A percentile compares a stretch with the other conserved stretches of the same genome.
Evolutionary conservation across 257 asterid genomes (phyloP).

Genomic region (Jacaranda copaia): DNA sequence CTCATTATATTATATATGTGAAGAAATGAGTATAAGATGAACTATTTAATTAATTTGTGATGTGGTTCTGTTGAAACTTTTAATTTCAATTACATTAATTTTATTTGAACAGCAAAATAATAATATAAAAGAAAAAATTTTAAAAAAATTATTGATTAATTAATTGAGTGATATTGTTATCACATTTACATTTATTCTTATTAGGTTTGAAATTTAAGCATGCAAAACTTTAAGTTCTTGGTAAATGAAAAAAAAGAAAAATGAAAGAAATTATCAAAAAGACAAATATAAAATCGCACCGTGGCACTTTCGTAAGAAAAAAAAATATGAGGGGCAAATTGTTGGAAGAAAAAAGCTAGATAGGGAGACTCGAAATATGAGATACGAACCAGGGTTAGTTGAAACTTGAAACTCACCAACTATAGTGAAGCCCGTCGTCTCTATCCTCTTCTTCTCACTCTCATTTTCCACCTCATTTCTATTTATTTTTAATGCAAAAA

Average conservation of each 20-base stretch:
- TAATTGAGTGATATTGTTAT: too few relatives aligned
- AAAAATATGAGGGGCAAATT: slow-evolving; percentile 15
- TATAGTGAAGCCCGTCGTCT: slow-evolving; percentile 41
- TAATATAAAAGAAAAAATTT: background rate
- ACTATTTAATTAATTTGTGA: too few relatives aligned
- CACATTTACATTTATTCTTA: too few relatives aligned
- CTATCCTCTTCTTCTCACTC: slow-evolving; percentile 39
- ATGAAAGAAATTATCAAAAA: background rate
- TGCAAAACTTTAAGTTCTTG: too few relatives aligned
- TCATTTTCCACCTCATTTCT: slow-evolving; percentile 39
- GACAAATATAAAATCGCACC: background rate
- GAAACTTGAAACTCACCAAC: slow-evolving; percentile 28
- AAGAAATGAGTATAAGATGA: too few relatives aligned
- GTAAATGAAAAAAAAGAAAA: background rate
- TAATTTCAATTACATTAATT: background rate
- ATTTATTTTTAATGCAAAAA: background rate
- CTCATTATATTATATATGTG: too few relatives aligned
- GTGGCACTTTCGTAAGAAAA: slow-evolving; percentile 38
- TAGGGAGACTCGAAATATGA: slow-evolving; percentile 1
- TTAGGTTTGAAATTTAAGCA: too few relatives aligned
- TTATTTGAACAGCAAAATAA: background rate
- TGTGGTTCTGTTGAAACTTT: background rate
- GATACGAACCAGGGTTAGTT: slow-evolving; percentile 36
- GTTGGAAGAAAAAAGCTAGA: background rate
- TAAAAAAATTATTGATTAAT: background rate